Conservation (phyloP, 2,329 filamentous ascomycete species). For the Exophiala alcalophila region DNA sequence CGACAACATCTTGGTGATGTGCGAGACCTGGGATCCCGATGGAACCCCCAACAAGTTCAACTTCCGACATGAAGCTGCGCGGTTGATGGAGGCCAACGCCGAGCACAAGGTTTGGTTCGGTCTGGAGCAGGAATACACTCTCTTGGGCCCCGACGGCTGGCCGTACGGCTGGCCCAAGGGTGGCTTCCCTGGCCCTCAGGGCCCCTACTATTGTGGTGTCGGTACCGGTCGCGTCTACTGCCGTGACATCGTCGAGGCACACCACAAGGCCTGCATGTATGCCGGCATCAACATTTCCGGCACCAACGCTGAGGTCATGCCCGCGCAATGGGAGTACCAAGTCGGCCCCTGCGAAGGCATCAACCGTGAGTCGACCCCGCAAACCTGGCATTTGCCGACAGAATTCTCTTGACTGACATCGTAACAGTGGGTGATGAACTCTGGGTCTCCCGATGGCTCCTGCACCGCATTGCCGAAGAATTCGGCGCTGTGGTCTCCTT, state of each 20-base stretch:
- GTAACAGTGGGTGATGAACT: slow-evolving; percentile 95
- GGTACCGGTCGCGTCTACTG: slow-evolving; percentile 96
- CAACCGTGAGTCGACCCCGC: slow-evolving; percentile 55
- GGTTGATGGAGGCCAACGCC: slow-evolving; percentile 85
- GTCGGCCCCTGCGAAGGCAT: slow-evolving; percentile 88
- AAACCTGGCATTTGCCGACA: not conserved
- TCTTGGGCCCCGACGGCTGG: slow-evolving; percentile 79
- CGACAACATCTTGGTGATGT: slow-evolving; percentile 90
- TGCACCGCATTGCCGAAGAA: slow-evolving; percentile 89
- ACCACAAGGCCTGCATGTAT: slow-evolving; percentile 88
- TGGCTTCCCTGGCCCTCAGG: slow-evolving; percentile 88
- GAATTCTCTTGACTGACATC: slow-evolving; percentile 31
- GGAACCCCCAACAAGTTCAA: slow-evolving; percentile 98
- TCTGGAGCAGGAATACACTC: slow-evolving; percentile 96
- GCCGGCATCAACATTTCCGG: slow-evolving; percentile 90
- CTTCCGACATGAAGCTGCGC: slow-evolving; percentile 85
- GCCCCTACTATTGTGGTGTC: slow-evolving; percentile 97
- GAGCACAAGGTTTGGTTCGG: slow-evolving; percentile 92
- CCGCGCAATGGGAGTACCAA: slow-evolving; percentile 97
- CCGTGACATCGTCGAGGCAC: slow-evolving; percentile 94
- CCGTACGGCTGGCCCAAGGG: slow-evolving; percentile 89
- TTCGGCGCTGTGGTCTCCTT: slow-evolving; percentile 95
- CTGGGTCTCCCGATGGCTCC: slow-evolving; percentile 87
- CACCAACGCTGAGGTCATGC: slow-evolving; percentile 99
- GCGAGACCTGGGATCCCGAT: slow-evolving; percentile 91